Base-by-base conservation (phyloP, 148 eudicot species). In the Talinum fruticosum region DNA sequence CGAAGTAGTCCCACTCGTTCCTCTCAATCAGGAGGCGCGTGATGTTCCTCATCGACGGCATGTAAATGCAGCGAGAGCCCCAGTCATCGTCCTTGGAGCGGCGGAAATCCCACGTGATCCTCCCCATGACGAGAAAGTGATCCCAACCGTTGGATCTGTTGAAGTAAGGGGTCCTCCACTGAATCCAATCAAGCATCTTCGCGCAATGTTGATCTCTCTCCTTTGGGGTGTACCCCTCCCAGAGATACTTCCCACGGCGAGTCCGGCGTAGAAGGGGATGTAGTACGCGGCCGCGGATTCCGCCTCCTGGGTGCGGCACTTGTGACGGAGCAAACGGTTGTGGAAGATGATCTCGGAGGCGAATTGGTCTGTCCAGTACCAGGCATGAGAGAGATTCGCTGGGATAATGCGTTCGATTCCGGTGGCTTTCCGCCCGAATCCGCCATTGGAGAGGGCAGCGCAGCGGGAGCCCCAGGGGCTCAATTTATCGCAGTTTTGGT, bases 61-160 rank as follows among this genome's bases (percentile, higher is more conserved):
- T 75, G 79, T 87, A 84, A 24, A 93, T 76, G 21, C 89, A 86
- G 69, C 84, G 82, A 0, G 97, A 93, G 0, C 95, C 95, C 93
- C 95, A 89, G 0, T 66, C 72, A 4, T 87, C 79, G 21, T 90
- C 89, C 18, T 79, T 84, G 1, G 88, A 72, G 2, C 92, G 87
- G 54, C 95, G 86, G 66, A 93, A 93, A 80, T 90, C 95, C 97
- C 97, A 93, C 4, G 92, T 88, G 80, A 89, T 91, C 10, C 97
- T 73, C 2, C 93, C 93, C 67, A 93, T 79, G 14, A 87, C 82
- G 32, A 91, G 87, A 83, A 93, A 86, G 54, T 93, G 97, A 84
- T 93, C 93, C 87, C 83, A 89, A 37, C 84, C 85, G 0, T 76
- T 82, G 51, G 84, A 69, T 34, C 51, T 34, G 1, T 78, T 82